These are phyloP conservation scores for Xanthoconium stramineum DNA, from an alignment of 768 basidiomycete species.

Conservation along the genomic window DNA sequence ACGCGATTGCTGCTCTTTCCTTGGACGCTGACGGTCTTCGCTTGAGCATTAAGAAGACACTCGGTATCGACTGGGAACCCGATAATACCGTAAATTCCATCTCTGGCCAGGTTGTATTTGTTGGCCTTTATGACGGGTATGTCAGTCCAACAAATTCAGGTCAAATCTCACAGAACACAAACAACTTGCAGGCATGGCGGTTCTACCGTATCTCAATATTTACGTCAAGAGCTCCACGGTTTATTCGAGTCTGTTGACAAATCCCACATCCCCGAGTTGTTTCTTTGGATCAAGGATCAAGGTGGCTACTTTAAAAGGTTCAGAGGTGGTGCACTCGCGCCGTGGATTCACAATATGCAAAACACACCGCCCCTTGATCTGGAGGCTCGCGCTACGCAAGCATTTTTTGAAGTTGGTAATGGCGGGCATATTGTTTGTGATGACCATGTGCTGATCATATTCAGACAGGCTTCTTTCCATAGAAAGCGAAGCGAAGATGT, in stretches of 20 bases:
- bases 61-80: slow-evolving; percentile 74
- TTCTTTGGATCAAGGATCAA: slow-evolving; percentile 69
- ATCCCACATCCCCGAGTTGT: slow-evolving; percentile 68
- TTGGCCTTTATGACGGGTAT: slow-evolving; percentile 92
- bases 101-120: slow-evolving; percentile 74
- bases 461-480: slow-evolving; percentile 71
- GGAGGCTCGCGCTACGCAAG: slow-evolving; percentile 80
- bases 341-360: slow-evolving; percentile 49
- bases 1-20: slow-evolving; percentile 71
- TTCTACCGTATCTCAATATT: slow-evolving; percentile 81
- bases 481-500: slow-evolving; percentile 65
- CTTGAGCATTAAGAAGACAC: slow-evolving; percentile 55
- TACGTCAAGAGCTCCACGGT: slow-evolving; percentile 81
- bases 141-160: slow-evolving; percentile 10
- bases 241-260: slow-evolving; percentile 79
- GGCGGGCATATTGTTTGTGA: not conserved
- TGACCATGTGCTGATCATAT: slow-evolving; percentile 5
- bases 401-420: slow-evolving; percentile 76
- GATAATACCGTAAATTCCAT: slow-evolving; percentile 48
- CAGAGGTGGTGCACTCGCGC: slow-evolving; percentile 70
- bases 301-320: slow-evolving; percentile 94
- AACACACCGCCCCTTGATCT: slow-evolving; percentile 53
- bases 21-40: slow-evolving; percentile 74
- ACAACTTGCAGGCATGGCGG: slow-evolving; percentile 78
- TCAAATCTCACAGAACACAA: not conserved